phyloP scores from a whole-genome alignment of 1,139 yeast species.

The Blastobotrys serpentis region DNA sequence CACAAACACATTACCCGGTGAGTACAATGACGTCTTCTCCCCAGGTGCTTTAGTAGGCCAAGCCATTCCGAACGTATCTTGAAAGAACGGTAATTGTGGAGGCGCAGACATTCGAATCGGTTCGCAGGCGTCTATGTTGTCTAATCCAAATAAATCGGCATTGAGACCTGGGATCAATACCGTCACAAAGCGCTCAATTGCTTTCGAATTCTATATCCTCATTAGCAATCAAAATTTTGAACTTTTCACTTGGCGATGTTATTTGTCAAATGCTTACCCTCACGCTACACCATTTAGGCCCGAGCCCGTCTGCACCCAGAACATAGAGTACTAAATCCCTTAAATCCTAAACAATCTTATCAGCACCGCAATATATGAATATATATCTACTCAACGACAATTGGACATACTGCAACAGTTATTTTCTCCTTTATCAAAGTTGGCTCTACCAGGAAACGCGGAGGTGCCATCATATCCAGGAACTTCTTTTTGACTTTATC shows the following conservation, averaged over 20 bases:
- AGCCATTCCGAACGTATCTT: slow-evolving; percentile 42
- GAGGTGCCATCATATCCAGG: slow-evolving; percentile 27
- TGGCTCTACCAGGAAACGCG: slow-evolving; percentile 32
- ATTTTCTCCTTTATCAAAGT: slow-evolving; percentile 23
- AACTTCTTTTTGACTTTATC: slow-evolving; percentile 14
- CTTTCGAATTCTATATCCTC: slow-evolving; percentile 42
- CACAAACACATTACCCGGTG: slow-evolving; percentile 55
- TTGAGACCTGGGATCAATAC: slow-evolving; percentile 67
- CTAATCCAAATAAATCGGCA: slow-evolving; percentile 44
- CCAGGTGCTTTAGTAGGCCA: slow-evolving; percentile 62
- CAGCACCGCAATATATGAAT: too few relatives aligned
- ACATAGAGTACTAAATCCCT: slow-evolving; percentile 54
- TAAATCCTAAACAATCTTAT: slow-evolving; percentile 41
- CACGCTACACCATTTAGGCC: slow-evolving; percentile 28
- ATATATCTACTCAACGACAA: too few relatives aligned
- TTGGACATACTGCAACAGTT: slow-evolving; percentile 23
- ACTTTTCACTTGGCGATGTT: too few relatives aligned
- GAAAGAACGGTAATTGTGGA: slow-evolving; percentile 43
- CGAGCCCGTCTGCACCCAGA: slow-evolving; percentile 41
- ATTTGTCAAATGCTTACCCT: slow-evolving; percentile 3
- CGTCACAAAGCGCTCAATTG: slow-evolving; percentile 55
- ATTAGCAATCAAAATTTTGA: too few relatives aligned
- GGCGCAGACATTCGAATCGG: slow-evolving; percentile 28
- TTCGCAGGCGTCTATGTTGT: slow-evolving; percentile 17
- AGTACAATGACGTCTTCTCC: slow-evolving; percentile 53